Evolutionary conservation across 805 yeast species (phyloP).

Genomic region (Candida corydali): DNA sequence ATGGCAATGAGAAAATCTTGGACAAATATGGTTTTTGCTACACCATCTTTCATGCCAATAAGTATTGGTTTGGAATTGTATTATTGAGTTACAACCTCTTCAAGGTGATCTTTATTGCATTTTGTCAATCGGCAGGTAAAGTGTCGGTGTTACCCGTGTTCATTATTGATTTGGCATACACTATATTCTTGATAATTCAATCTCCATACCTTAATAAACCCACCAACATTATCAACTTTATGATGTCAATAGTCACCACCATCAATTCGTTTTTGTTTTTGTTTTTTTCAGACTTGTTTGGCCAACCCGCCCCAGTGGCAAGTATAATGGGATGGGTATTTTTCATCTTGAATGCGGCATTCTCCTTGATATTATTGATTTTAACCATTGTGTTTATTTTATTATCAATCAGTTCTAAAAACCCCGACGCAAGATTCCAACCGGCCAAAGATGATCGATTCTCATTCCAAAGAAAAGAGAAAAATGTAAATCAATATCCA

Average conservation of each 20-base stretch:
- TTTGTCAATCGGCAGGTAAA: constrained; percentile 78
- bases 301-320: constrained; percentile 72
- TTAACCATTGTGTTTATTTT: constrained; percentile 63
- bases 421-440: constrained; percentile 84
- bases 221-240: constrained; percentile 72
- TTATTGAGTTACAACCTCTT: constrained; percentile 56
- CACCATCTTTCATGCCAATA: constrained; percentile 79
- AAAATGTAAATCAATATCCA: constrained; percentile 26
- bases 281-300: constrained; percentile 80
- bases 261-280: constrained; percentile 80
- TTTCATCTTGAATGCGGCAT: constrained; percentile 86
- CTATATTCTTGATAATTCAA: constrained; percentile 56
- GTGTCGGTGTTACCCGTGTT: constrained; percentile 76
- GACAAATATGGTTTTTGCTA: constrained; percentile 85
- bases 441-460: constrained; percentile 91
- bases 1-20: constrained; percentile 70
- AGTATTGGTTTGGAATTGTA: constrained; percentile 80
- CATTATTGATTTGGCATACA: constrained; percentile 68
- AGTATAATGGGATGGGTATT: constrained; percentile 91
- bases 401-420: constrained; percentile 67
- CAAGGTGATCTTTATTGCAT: constrained; percentile 69
- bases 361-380: constrained; percentile 68
- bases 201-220: constrained; percentile 80
- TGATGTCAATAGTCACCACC: constrained; percentile 67
- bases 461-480: constrained; percentile 63